Conservation (phyloP, 257 asterid species). For the Buddleja alternifolia region DNA sequence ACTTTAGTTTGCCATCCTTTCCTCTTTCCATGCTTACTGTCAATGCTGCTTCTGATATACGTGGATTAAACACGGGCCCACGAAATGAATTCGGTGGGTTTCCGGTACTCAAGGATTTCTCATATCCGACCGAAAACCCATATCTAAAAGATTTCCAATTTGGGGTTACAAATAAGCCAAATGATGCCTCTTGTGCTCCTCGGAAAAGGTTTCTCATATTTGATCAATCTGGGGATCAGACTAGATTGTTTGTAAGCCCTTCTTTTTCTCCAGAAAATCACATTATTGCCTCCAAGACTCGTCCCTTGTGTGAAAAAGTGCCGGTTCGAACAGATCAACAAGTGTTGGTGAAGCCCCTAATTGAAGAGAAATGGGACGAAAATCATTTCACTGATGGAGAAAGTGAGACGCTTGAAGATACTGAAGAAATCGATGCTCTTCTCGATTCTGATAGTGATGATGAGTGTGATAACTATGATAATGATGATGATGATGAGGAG, state of each 20-base stretch:
- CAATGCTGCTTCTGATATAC: slow-evolving; percentile 40
- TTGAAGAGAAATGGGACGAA: slow-evolving; percentile 45
- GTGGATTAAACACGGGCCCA: slow-evolving; percentile 32
- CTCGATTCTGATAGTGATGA: slow-evolving; percentile 65
- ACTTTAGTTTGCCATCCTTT: slow-evolving; percentile 36
- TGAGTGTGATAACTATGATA: slow-evolving; percentile 40
- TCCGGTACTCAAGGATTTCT: slow-evolving; percentile 26
- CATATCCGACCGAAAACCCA: slow-evolving; percentile 31
- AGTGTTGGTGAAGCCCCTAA: slow-evolving; percentile 30
- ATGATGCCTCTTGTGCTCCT: slow-evolving; percentile 34
- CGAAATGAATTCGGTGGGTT: slow-evolving; percentile 37
- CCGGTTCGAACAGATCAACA: slow-evolving; percentile 33
- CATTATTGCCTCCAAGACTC: slow-evolving; percentile 30
- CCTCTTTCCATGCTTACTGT: slow-evolving; percentile 35
- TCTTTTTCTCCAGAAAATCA: slow-evolving; percentile 38
- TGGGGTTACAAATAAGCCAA: slow-evolving; percentile 39
- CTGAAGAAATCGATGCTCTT: slow-evolving; percentile 75
- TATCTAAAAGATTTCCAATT: slow-evolving; percentile 34
- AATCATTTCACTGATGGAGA: slow-evolving; percentile 48
- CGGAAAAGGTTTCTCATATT: slow-evolving; percentile 65
- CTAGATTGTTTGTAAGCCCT: slow-evolving; percentile 56
- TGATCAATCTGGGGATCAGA: slow-evolving; percentile 64
- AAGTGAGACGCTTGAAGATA: slow-evolving; percentile 62
- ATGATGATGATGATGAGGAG: slow-evolving; percentile 42
- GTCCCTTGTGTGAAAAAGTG: slow-evolving; percentile 29